A percentile compares a stretch with the other conserved stretches of the same genome.
Evolutionary conservation across 2,329 filamentous ascomycete species (phyloP).

Genomic region (Aspergillus viridinutans): DNA sequence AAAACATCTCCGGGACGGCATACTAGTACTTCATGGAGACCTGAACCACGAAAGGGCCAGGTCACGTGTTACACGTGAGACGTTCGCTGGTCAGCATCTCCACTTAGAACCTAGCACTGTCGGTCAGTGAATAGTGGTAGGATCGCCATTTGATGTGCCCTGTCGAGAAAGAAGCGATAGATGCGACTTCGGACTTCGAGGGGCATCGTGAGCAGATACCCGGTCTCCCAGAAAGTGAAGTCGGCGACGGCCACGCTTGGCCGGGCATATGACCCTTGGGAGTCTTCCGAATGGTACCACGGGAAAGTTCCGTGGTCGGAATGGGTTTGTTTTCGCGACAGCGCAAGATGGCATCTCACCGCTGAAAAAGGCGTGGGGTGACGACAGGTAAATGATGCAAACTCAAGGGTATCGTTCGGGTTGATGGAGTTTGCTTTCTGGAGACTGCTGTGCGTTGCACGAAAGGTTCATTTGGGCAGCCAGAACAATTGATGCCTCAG

Average conservation of each 20-base stretch:
- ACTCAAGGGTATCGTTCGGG: background rate
- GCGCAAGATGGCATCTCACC: background rate
- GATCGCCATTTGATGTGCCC: slow-evolving; percentile 9
- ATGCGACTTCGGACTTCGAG: background rate
- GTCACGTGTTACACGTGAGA: background rate
- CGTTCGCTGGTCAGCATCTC: background rate
- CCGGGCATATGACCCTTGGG: slow-evolving; percentile 13
- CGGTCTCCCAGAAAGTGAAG: background rate
- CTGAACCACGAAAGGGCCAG: background rate
- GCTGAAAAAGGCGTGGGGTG: background rate
- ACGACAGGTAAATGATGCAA: background rate
- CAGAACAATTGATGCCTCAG: background rate
- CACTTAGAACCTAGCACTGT: background rate
- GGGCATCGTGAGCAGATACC: background rate
- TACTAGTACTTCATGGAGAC: background rate
- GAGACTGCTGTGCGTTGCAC: background rate
- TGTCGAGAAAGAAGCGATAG: background rate
- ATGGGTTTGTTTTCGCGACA: background rate
- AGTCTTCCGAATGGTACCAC: slow-evolving; percentile 17
- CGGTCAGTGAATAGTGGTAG: slow-evolving; percentile 9
- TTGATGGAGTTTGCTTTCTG: too few relatives aligned
- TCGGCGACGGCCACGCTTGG: slow-evolving; percentile 5
- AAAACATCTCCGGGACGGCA: too few relatives aligned
- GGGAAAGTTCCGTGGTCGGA: slow-evolving; percentile 7
- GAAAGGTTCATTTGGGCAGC: background rate